These are phyloP conservation scores for Tulasnella sp. DNA, from an alignment of 768 basidiomycete genomes.

Conservation along the genomic window DNA sequence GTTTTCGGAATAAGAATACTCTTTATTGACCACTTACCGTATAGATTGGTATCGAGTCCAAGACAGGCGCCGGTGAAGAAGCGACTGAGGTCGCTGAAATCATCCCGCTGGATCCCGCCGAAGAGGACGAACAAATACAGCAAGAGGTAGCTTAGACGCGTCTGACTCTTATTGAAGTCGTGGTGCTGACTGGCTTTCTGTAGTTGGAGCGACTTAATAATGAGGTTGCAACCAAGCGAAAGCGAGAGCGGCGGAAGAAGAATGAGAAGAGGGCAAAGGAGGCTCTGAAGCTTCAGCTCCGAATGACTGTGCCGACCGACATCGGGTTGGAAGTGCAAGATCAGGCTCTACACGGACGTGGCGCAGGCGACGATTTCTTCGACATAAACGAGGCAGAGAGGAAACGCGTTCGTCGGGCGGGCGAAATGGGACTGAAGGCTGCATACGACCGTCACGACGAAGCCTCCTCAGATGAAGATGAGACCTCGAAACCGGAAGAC, in stretches of 20 bases:
- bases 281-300: conserved; percentile 90
- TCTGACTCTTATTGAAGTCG: not conserved
- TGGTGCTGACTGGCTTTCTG: not conserved
- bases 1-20: not conserved
- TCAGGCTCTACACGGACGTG: conserved; percentile 62
- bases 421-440: conserved; percentile 47
- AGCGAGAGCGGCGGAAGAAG: conserved; percentile 74
- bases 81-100: conserved; percentile 66
- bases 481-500: conserved; percentile 33
- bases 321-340: conserved; percentile 87
- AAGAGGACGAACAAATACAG: conserved; percentile 85
- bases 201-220: conserved; percentile 81
- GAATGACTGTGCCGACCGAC: conserved; percentile 97
- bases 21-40: not conserved
- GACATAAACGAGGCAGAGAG: conserved; percentile 67
- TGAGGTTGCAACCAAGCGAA: conserved; percentile 65
- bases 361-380: conserved; percentile 70
- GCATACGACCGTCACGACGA: conserved; percentile 41
- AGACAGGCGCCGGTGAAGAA: conserved; percentile 68
- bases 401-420: conserved; percentile 41
- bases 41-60: conserved; percentile 81
- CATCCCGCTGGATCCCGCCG: conserved; percentile 52
- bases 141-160: conserved; percentile 60
- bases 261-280: conserved; percentile 87
- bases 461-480: conserved; percentile 35